Evolutionary conservation across 2,329 filamentous ascomycete genomes (phyloP), one percentile per base, ranked within the genome.

Genomic region (Nemania sp.): DNA sequence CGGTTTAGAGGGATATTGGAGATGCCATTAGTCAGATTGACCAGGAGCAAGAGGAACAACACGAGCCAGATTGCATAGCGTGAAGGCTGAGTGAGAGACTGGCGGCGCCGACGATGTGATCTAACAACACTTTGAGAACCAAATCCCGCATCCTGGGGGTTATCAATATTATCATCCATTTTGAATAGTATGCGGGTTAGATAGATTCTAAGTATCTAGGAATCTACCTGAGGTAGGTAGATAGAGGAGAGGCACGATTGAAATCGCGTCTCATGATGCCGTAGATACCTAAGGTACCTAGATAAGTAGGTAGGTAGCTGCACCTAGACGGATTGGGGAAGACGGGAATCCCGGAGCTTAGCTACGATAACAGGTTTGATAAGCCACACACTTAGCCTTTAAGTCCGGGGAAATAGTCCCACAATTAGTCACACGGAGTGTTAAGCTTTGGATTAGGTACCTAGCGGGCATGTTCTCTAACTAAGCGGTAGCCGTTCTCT

Each of bases 1-100:
- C 83, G 77, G 60, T 82, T 85, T 5, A 84, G 76, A 0, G 84
- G 84, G 8, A 86, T 78, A 65, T 83, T 82, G 62, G 85, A 84
- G 2, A 86, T 78, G 68, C 83, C 85, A 69, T 79, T 81, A 1
- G 83, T 78, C 5, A 86, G 79, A 62, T 84, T 84, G 71, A 85
- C 80, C 2, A 85, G 77, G 2, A 84, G 79, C 32, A 85, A 73
- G 22, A 86, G 72, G 13, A 72, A 69, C 2, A 86, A 77, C 6
- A 86, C 74, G 0, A 79, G 71, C 67, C 64, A 65, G 22, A 73
- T 68, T 6, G 60, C 62, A 47, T 57, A 53, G 29, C 53, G 59
- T 20, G 60, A 61, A 26, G 43, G 35, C 2, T 29, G 54, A 22
- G 26, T 8, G 38, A 43, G 24, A 43, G 35, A 20, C 41, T 29